A percentile compares a stretch with the other conserved stretches of the same genome.
These are phyloP conservation scores for Glycyrrhiza uralensis DNA, from an alignment of 306 rosid species.

Conservation along the genomic window DNA sequence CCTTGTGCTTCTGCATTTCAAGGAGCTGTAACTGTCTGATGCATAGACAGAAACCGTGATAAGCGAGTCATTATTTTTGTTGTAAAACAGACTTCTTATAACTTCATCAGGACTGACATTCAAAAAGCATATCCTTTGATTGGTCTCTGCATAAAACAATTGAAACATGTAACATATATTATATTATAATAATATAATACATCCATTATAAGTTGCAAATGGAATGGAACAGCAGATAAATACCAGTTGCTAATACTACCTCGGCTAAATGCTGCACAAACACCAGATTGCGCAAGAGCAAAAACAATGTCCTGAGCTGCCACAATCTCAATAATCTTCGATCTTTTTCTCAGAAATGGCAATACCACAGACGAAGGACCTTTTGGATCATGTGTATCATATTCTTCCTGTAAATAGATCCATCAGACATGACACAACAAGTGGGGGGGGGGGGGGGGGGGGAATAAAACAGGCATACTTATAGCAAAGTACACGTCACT, in stretches of 20 bases:
- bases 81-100: conserved; percentile 92
- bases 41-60: conserved; percentile 99
- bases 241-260: conserved; percentile 26
- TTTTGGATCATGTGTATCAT: conserved; percentile 63
- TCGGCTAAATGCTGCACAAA: conserved; percentile 66
- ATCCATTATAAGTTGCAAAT: conserved; percentile 21
- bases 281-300: conserved; percentile 68
- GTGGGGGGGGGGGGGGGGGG: neutral
- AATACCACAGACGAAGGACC: conserved; percentile 50
- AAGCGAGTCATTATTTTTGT: conserved; percentile 95
- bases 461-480: neutral
- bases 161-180: conserved; percentile 14
- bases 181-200: no score
- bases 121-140: conserved; percentile 91
- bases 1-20: conserved; percentile 98
- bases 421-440: neutral
- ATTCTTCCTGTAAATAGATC: conserved; percentile 48
- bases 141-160: conserved; percentile 68
- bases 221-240: neutral
- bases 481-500: neutral
- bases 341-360: conserved; percentile 54
- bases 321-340: conserved; percentile 58
- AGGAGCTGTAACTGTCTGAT: conserved; percentile 94
- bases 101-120: conserved; percentile 98
- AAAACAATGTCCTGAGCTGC: conserved; percentile 63